A percentile compares a stretch with the other conserved stretches of the same genome.
Conservation (phyloP, 1,284 basidiomycete genomes). For the Flammula alnicola region DNA sequence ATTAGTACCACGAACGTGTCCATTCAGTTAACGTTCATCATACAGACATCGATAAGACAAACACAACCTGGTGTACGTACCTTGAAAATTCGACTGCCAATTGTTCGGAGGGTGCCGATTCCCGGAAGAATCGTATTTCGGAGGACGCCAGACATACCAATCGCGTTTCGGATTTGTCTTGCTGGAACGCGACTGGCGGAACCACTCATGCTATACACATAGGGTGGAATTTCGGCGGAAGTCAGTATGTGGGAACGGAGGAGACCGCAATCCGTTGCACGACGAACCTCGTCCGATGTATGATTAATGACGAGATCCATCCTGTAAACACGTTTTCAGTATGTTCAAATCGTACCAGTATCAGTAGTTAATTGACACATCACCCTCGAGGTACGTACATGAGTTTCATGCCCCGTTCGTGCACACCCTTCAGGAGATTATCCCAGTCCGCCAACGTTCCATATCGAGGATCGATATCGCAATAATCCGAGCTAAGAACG, state of each 20-base stretch:
- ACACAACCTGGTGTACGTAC: slow-evolving; percentile 30
- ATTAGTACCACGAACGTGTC: too few relatives aligned
- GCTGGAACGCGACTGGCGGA: slow-evolving; percentile 64
- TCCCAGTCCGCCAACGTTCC: slow-evolving; percentile 80
- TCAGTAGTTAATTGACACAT: too few relatives aligned
- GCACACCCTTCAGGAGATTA: slow-evolving; percentile 58
- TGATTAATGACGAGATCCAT: slow-evolving; percentile 88
- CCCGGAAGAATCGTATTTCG: slow-evolving; percentile 57
- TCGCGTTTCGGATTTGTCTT: slow-evolving; percentile 67
- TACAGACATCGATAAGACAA: neutral
- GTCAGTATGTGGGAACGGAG: too few relatives aligned
- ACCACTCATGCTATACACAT: slow-evolving; percentile 68
- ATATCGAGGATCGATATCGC: slow-evolving; percentile 72
- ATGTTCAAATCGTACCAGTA: too few relatives aligned
- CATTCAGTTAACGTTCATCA: too few relatives aligned
- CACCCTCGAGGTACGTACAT: too few relatives aligned
- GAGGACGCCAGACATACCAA: slow-evolving; percentile 80
- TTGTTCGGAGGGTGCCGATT: slow-evolving; percentile 70
- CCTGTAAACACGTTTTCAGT: slow-evolving; percentile 36
- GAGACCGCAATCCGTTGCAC: too few relatives aligned
- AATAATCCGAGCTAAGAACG: slow-evolving; percentile 73
- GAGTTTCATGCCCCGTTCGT: slow-evolving; percentile 71
- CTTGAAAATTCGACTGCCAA: slow-evolving; percentile 74
- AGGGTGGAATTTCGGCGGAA: neutral
- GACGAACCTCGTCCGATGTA: slow-evolving; percentile 75